Conservation (phyloP, 75 land plant genomes). For the Selaginella moellendorffii region DNA sequence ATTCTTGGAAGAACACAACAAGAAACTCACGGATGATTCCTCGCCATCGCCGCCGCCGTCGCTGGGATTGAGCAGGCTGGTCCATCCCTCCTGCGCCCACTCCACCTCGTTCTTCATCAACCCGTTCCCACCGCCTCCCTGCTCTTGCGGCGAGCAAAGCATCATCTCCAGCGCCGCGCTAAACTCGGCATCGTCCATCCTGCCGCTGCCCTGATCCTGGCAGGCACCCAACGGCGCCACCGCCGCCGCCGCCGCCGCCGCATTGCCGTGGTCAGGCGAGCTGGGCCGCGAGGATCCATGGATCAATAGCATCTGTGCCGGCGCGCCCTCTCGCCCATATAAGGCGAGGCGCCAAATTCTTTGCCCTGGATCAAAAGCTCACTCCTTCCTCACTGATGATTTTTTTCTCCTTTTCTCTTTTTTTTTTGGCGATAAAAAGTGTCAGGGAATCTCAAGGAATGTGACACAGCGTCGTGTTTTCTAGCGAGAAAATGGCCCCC, state of each 20-base stretch:
- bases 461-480: background rate
- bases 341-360: no score
- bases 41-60: background rate
- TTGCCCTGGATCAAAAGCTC: no score
- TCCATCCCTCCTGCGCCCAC: slow-evolving; percentile 4
- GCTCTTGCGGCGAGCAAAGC: background rate
- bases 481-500: no score
- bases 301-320: background rate
- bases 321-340: background rate
- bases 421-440: background rate
- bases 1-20: background rate
- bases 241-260: background rate
- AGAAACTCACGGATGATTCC: background rate
- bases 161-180: background rate
- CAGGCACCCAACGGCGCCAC: background rate
- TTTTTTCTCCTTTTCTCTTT: no score
- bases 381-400: no score
- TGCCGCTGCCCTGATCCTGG: background rate
- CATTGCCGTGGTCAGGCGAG: background rate
- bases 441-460: background rate
- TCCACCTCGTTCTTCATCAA: background rate
- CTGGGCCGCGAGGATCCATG: background rate
- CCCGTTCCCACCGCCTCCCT: background rate
- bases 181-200: background rate
- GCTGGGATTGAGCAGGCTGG: background rate